These are phyloP conservation scores for Aspergillus versicolor DNA, from an alignment of 2,329 filamentous ascomycete genomes.

Conservation along the genomic window DNA sequence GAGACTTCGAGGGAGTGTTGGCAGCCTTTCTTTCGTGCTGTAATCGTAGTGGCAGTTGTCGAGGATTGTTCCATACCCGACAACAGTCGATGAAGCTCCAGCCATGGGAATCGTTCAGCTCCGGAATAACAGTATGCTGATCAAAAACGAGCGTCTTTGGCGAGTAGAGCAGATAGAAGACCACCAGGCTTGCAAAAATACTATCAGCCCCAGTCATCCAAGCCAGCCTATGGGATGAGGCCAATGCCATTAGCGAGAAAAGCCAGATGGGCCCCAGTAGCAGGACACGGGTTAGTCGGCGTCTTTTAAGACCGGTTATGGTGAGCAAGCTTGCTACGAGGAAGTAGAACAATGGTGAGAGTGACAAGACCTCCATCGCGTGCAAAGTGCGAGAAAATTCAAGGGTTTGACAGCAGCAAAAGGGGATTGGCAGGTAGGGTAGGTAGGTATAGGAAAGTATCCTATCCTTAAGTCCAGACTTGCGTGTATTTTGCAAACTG, in stretches of 20 bases:
- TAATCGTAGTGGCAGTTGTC: neutral
- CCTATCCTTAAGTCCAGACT: neutral
- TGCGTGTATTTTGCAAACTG: no score
- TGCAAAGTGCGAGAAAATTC: no score
- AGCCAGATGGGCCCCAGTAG: neutral
- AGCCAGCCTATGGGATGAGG: neutral
- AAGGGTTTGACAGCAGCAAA: neutral
- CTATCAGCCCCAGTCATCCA: neutral
- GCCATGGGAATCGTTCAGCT: neutral
- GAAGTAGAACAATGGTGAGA: neutral
- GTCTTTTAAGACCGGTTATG: neutral
- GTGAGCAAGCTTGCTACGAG: neutral
- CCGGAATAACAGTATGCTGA: neutral
- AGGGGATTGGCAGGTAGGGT: neutral
- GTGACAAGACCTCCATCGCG: neutral
- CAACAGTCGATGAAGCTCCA: neutral
- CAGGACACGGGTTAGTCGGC: neutral
- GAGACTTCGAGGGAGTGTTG: neutral
- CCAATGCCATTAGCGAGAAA: neutral
- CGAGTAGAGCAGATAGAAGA: neutral
- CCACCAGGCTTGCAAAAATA: neutral
- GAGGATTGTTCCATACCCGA: neutral
- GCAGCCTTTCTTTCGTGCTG: neutral
- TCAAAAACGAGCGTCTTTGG: neutral
- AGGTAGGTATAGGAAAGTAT: neutral